A percentile compares a stretch with the other conserved stretches of the same genome.
These are phyloP conservation scores for Rhazya stricta DNA, from an alignment of 257 asterid species.

Conservation along the genomic window DNA sequence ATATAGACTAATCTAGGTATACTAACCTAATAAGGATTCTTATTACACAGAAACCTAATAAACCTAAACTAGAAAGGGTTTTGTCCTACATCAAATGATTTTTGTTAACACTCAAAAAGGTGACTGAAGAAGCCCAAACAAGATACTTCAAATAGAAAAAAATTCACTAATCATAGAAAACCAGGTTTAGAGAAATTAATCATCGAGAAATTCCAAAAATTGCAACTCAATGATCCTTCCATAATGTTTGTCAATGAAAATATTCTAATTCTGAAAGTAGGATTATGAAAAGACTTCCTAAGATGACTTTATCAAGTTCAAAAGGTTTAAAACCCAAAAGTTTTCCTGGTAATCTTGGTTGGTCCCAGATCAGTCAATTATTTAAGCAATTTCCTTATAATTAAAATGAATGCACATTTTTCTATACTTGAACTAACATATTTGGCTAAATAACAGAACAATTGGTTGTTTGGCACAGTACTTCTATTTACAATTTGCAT, in stretches of 20 bases:
- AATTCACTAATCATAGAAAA: background rate
- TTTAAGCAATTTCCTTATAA: background rate
- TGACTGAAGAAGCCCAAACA: background rate
- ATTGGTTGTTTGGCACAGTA: background rate
- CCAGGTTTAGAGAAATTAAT: conserved; percentile 1
- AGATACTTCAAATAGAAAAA: background rate
- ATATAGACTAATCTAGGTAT: no score
- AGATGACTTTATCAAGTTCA: background rate
- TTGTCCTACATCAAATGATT: no score
- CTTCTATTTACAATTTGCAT: background rate
- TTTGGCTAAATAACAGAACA: background rate
- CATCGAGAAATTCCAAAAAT: background rate
- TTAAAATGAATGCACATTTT: background rate
- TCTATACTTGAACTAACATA: background rate
- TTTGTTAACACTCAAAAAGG: background rate
- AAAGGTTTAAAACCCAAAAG: background rate
- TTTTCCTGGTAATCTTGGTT: background rate
- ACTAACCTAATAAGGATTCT: no score
- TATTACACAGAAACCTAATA: no score
- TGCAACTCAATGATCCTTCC: background rate
- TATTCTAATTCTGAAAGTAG: background rate
- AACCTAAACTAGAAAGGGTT: no score
- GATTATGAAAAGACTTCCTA: background rate
- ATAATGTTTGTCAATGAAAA: background rate
- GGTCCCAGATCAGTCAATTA: background rate